Evolutionary conservation across 2,329 filamentous ascomycete species (phyloP), one percentile per base, ranked within the genome.

Genomic region (Talaromyces albobiverticillius): DNA sequence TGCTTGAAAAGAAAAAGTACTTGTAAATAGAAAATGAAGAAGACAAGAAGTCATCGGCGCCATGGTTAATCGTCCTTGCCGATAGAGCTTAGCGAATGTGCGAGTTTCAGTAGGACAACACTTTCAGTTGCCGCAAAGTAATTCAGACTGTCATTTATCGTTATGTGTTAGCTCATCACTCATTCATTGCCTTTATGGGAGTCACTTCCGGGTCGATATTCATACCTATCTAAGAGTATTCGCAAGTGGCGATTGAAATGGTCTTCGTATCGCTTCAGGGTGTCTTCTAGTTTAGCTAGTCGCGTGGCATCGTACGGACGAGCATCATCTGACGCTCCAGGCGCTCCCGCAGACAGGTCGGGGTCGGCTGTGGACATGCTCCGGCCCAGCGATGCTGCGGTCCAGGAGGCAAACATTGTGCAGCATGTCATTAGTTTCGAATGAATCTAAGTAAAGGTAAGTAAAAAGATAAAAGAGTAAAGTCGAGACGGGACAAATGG

Each of bases 61-160:
- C n/a, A n/a, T n/a, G n/a, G n/a, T 25, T 56, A 72, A 41, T 75
- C 72, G 18, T 75, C 72, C 53, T 72, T 73, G 57, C 67, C 68
- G 53, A 75, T 72, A 3, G 71, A 68, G 56, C 71, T 74, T 45
- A 75, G 55, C 0, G 71, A 69, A 57, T 75, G 72, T 10, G 72
- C 72, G 14, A 99, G 77, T 60, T 92, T 93, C 58, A 97, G 76
- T 60, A 99, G 80, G 16, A 96, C 94, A 3, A 96, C 93, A 36
- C 94, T 97, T 76, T 99, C 94, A 0, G 94, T 97, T 0, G 94
- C 94, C 2, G 94, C 94, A 64, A 96, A 95, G 71, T 97, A 96
- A 64, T 99, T 97, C 59, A 99, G 57, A 57, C 72, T 75, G 48
- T 41, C 10, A 3, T 25, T 10, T 16, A 6, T 20, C 9, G 4